phyloP scores from a whole-genome alignment of 495 filamentous ascomycete genomes.

The Hyaloscypha bicolor region DNA sequence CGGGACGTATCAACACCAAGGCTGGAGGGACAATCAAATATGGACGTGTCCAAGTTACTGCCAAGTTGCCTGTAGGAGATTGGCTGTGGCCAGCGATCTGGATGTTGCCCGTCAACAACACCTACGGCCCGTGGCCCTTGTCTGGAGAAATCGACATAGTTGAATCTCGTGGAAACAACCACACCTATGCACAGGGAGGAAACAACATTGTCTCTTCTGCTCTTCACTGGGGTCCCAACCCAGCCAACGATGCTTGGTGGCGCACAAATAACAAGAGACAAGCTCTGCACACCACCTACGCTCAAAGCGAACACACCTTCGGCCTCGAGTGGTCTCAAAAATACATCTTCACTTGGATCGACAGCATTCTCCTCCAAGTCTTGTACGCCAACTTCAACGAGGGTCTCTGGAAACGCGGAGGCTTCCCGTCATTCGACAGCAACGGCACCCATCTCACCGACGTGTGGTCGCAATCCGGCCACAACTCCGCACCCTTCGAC shows the following conservation, averaged over 20 bases:
- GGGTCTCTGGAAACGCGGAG: slow-evolving; percentile 72
- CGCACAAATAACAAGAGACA: slow-evolving; percentile 73
- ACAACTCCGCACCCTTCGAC: slow-evolving; percentile 74
- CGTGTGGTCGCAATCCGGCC: slow-evolving; percentile 67
- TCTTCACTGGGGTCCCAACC: slow-evolving; percentile 77
- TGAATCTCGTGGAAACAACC: slow-evolving; percentile 80
- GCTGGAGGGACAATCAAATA: slow-evolving; percentile 73
- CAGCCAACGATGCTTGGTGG: slow-evolving; percentile 68
- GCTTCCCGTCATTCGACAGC: slow-evolving; percentile 65
- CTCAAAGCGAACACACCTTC: slow-evolving; percentile 68
- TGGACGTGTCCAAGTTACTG: slow-evolving; percentile 78
- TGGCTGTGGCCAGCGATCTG: slow-evolving; percentile 94
- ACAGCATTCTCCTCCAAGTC: slow-evolving; percentile 77
- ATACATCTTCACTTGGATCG: slow-evolving; percentile 85
- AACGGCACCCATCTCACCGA: slow-evolving; percentile 72
- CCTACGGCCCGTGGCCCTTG: slow-evolving; percentile 75
- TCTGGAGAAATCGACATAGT: slow-evolving; percentile 88
- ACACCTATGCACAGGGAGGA: slow-evolving; percentile 71
- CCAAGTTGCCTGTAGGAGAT: slow-evolving; percentile 73
- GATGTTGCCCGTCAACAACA: slow-evolving; percentile 77
- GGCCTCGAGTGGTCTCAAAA: slow-evolving; percentile 87
- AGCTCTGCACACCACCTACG: slow-evolving; percentile 76
- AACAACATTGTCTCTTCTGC: slow-evolving; percentile 82
- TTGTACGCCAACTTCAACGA: slow-evolving; percentile 76
- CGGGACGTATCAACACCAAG: slow-evolving; percentile 74